Evolutionary conservation across 257 asterid species (phyloP).

Genomic region (Eucommia ulmoides): DNA sequence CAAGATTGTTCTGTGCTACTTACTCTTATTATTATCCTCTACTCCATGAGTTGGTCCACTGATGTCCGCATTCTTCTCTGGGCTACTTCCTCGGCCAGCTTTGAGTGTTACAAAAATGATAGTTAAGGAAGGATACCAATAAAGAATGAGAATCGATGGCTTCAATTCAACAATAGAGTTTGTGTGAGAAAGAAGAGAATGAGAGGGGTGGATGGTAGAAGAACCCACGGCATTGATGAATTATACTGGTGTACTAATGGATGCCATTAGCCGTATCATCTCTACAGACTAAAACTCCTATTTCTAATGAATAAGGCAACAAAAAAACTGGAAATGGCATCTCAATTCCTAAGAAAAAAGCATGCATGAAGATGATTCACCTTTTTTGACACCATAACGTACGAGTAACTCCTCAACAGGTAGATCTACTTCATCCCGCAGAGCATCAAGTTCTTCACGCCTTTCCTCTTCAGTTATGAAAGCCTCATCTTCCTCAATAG

Average conservation of each 20-base stretch:
- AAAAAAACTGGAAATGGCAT: too few species aligned
- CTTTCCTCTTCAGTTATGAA: conserved; percentile 88
- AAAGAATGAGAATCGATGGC: too few species aligned
- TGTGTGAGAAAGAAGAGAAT: too few species aligned
- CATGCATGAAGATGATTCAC: too few species aligned
- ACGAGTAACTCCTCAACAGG: conserved; percentile 85
- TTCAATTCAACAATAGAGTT: too few species aligned
- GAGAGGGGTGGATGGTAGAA: too few species aligned
- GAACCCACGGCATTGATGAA: too few species aligned
- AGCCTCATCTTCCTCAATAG: conserved; percentile 93
- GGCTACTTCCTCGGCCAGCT: conserved; percentile 44
- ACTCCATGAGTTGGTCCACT: conserved; percentile 16
- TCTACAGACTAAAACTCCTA: not conserved
- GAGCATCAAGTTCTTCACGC: conserved; percentile 81
- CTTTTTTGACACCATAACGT: conserved; percentile 54
- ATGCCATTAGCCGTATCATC: too few species aligned
- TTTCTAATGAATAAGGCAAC: not conserved
- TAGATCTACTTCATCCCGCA: conserved; percentile 68
- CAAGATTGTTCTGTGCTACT: conserved; percentile 6
- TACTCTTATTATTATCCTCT: conserved; percentile 31
- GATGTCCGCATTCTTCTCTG: conserved; percentile 23
- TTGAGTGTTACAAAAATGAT: conserved; percentile 24
- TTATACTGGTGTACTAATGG: too few species aligned
- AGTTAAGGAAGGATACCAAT: conserved; percentile 1
- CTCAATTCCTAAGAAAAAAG: too few species aligned